phyloP scores from a whole-genome alignment of 106 monocot species.

The Acorus calamus region DNA sequence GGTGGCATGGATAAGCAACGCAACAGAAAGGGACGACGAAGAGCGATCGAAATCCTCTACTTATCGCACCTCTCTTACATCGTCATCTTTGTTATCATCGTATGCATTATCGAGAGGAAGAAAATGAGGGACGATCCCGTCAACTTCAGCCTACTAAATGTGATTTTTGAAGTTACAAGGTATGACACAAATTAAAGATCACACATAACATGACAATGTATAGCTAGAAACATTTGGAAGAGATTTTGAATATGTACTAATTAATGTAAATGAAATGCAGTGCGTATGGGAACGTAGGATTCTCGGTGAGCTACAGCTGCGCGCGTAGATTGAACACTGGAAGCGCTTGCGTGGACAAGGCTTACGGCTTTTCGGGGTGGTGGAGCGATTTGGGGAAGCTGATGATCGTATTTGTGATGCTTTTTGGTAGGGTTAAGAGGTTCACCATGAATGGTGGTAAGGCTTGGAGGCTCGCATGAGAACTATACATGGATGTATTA shows the following conservation, averaged over 20 bases:
- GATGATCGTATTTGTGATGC: slow-evolving; percentile 29
- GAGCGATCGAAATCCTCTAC: neutral
- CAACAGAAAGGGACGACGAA: too few species aligned
- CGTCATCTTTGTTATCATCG: slow-evolving; percentile 22
- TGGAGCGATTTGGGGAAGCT: slow-evolving; percentile 45
- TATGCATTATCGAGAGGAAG: slow-evolving; percentile 37
- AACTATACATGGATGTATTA: neutral
- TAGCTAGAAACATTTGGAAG: too few species aligned
- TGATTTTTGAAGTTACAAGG: slow-evolving; percentile 30
- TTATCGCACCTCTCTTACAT: slow-evolving; percentile 24
- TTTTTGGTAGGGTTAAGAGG: slow-evolving; percentile 28
- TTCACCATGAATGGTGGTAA: slow-evolving; percentile 3
- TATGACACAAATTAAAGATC: too few species aligned
- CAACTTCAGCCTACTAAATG: slow-evolving; percentile 37
- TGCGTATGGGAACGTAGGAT: slow-evolving; percentile 6
- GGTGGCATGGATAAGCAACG: too few species aligned
- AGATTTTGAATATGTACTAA: too few species aligned
- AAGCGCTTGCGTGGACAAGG: slow-evolving; percentile 17
- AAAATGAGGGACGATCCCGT: slow-evolving; percentile 26
- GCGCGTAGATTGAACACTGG: slow-evolving; percentile 8
- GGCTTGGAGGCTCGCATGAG: slow-evolving; percentile 1
- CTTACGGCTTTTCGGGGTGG: slow-evolving; percentile 29
- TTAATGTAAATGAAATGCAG: neutral
- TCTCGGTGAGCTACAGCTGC: slow-evolving; percentile 1
- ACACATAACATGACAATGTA: too few species aligned